A percentile compares a stretch with the other conserved stretches of the same genome.
These are phyloP conservation scores for Thelephora ganbajun DNA, from an alignment of 768 basidiomycete species.

Conservation along the genomic window DNA sequence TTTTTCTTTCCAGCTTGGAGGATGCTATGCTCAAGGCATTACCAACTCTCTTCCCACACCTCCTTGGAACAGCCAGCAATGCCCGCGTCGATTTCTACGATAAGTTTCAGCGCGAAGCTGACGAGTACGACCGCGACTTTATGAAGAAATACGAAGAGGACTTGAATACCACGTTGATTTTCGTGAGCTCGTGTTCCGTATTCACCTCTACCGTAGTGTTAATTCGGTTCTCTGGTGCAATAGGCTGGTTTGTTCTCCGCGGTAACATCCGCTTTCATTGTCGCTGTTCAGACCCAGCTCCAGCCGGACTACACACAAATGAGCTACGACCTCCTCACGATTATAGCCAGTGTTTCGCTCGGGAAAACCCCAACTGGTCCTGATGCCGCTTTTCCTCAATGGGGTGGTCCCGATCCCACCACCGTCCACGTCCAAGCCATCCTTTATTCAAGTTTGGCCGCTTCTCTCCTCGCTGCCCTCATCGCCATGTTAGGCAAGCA, in stretches of 20 bases:
- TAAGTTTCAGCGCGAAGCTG: conserved; percentile 6
- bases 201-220: too few species aligned
- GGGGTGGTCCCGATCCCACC: conserved; percentile 4
- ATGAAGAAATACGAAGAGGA: conserved; percentile 10
- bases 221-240: too few species aligned
- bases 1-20: too few species aligned
- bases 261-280: not conserved
- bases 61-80: not conserved
- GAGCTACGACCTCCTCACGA: not conserved
- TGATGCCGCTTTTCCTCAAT: not conserved
- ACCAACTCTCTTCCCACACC: too few species aligned
- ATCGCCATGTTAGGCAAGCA: conserved; percentile 11
- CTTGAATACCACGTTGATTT: conserved; percentile 13
- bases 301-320: not conserved
- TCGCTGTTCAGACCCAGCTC: not conserved
- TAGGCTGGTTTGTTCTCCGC: not conserved
- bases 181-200: conserved; percentile 6
- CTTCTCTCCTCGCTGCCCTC: conserved; percentile 9
- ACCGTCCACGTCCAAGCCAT: conserved; percentile 8
- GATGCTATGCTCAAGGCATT: too few species aligned
- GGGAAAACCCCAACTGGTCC: not conserved
- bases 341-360: not conserved
- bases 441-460: conserved; percentile 8
- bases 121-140: conserved; percentile 10
- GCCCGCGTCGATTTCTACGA: conserved; percentile 1